Conservation (phyloP, 805 yeast genomes). For the Schizosaccharomyces osmophilus region DNA sequence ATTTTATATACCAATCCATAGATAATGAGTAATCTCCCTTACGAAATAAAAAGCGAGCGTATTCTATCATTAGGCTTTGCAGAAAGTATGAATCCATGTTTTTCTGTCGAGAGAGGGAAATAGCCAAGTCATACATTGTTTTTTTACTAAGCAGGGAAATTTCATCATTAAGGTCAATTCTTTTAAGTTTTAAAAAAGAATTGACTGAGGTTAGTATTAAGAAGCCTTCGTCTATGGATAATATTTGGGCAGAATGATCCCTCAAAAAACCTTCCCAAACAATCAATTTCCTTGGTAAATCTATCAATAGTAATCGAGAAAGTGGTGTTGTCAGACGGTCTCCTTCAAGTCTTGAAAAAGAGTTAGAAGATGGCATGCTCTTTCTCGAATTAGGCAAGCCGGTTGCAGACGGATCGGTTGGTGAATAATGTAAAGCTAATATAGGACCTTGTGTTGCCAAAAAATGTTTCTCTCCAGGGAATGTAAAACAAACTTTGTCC, state of each 20-base stretch:
- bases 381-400: background rate
- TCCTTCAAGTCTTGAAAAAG: background rate
- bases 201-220: background rate
- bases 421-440: background rate
- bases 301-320: background rate
- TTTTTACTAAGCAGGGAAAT: background rate
- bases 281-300: background rate
- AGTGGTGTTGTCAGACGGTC: background rate
- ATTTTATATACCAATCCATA: background rate
- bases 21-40: background rate
- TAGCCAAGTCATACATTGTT: background rate
- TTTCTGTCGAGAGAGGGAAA: background rate
- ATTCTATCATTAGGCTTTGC: background rate
- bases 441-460: background rate
- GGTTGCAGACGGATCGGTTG: background rate
- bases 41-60: background rate
- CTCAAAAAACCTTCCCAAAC: background rate
- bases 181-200: background rate
- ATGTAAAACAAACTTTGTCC: background rate
- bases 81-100: background rate
- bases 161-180: background rate
- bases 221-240: background rate
- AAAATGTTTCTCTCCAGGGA: background rate
- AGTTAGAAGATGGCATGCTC: background rate
- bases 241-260: background rate